Evolutionary conservation across 1,284 basidiomycete species (phyloP).

Genomic region (Waitea zeae): DNA sequence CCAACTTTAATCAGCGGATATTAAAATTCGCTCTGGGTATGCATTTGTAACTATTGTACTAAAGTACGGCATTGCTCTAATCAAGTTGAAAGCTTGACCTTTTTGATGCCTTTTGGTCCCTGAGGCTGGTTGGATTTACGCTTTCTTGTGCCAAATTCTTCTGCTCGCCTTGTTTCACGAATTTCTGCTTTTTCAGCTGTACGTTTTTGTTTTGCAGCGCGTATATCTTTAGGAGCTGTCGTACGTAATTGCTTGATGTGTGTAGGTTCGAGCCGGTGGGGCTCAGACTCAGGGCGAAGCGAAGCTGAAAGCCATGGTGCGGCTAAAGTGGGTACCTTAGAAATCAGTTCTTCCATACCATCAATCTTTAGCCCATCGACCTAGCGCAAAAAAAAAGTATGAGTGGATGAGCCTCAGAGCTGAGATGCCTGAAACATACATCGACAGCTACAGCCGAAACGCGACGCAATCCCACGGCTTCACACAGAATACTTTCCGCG

Average conservation of each 20-base stretch:
- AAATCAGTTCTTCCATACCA: too few species aligned
- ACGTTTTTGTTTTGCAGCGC: constrained; percentile 46
- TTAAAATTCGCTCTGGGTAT: too few species aligned
- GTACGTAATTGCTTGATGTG: constrained; percentile 80
- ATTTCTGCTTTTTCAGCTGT: constrained; percentile 36
- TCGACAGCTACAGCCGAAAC: constrained; percentile 51
- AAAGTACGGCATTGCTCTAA: too few species aligned
- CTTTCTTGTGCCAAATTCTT: constrained; percentile 8
- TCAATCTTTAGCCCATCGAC: too few species aligned
- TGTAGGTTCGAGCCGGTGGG: constrained; percentile 36
- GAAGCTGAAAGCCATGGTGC: constrained; percentile 47
- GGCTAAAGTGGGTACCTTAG: constrained; percentile 31
- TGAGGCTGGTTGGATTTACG: too few species aligned
- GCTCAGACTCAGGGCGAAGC: constrained; percentile 5
- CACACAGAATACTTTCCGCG: constrained; percentile 49
- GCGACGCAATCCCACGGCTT: constrained; percentile 47
- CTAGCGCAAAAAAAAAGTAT: too few species aligned
- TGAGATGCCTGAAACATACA: constrained; percentile 24
- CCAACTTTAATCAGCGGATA: too few species aligned
- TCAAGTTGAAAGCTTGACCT: not conserved
- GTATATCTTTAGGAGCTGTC: constrained; percentile 65
- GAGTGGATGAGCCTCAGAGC: too few species aligned
- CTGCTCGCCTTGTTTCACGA: constrained; percentile 17
- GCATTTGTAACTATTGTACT: too few species aligned
- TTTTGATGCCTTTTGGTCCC: too few species aligned